A percentile compares a stretch with the other conserved stretches of the same genome.
These are phyloP conservation scores for Orychophragmus violaceus DNA, from an alignment of 345 rosid genomes.

Conservation along the genomic window DNA sequence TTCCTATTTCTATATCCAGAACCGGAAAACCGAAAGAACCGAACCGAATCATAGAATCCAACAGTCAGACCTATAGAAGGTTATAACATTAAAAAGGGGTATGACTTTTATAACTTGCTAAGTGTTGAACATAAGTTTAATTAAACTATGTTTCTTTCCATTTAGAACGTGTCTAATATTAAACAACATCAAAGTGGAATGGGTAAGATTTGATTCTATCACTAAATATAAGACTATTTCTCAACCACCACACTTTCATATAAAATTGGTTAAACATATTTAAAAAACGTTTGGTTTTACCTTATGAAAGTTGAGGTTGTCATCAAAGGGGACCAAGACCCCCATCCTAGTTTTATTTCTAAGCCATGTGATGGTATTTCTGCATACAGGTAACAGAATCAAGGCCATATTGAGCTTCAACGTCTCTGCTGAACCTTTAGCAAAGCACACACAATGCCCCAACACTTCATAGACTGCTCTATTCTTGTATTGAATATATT, in stretches of 20 bases:
- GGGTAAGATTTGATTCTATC: not conserved
- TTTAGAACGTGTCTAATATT: not conserved
- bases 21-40: too few species aligned
- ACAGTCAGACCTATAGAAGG: too few species aligned
- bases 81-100: not conserved
- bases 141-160: not conserved
- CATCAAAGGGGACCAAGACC: not conserved
- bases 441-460: conserved; percentile 59
- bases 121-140: not conserved
- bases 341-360: not conserved
- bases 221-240: not conserved
- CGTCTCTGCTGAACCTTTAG: conserved; percentile 39
- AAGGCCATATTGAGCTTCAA: not conserved
- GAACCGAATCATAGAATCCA: too few species aligned
- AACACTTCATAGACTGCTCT: conserved; percentile 50
- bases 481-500: conserved; percentile 43
- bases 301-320: not conserved
- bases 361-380: not conserved
- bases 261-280: not conserved
- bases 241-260: not conserved
- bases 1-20: too few species aligned
- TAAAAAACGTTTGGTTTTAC: conserved; percentile 24
- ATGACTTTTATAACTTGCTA: not conserved
- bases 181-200: not conserved
- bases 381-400: not conserved